A percentile compares a stretch with the other conserved stretches of the same genome.
Conservation (phyloP, 2,329 filamentous ascomycete species). For the Colletotrichum sp. region DNA sequence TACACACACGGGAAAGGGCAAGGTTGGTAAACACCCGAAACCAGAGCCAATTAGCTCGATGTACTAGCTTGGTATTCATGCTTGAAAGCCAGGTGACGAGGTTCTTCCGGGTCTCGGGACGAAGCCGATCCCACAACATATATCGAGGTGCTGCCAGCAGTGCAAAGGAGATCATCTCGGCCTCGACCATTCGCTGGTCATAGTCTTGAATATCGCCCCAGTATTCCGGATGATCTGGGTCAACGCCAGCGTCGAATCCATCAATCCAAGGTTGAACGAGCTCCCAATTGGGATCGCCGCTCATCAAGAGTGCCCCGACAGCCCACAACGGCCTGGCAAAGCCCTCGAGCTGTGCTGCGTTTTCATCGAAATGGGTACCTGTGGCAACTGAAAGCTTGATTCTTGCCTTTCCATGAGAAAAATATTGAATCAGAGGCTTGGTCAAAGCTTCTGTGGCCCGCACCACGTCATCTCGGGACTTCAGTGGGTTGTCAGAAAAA, state of each 20-base stretch:
- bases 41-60: slow-evolving; percentile 66
- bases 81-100: neutral
- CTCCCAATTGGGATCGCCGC: neutral
- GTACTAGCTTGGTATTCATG: neutral
- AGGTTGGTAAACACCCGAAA: too few species aligned
- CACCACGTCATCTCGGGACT: neutral
- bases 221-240: neutral
- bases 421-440: neutral
- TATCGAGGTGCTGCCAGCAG: neutral
- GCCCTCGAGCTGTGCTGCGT: neutral
- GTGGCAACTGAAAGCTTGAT: neutral
- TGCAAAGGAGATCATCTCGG: neutral
- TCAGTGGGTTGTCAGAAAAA: neutral
- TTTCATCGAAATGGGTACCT: neutral
- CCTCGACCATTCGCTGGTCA: slow-evolving; percentile 8
- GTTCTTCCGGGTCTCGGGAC: neutral
- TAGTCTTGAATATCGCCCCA: neutral
- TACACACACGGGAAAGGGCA: too few species aligned
- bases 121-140: neutral
- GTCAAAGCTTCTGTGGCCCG: neutral
- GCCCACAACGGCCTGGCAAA: neutral
- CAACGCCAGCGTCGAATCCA: neutral
- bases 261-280: neutral
- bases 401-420: neutral
- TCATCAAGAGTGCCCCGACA: neutral